Evolutionary conservation across 2,329 filamentous ascomycete species (phyloP), one percentile per base, ranked within the genome.

Genomic region (Penicillium digitatum): DNA sequence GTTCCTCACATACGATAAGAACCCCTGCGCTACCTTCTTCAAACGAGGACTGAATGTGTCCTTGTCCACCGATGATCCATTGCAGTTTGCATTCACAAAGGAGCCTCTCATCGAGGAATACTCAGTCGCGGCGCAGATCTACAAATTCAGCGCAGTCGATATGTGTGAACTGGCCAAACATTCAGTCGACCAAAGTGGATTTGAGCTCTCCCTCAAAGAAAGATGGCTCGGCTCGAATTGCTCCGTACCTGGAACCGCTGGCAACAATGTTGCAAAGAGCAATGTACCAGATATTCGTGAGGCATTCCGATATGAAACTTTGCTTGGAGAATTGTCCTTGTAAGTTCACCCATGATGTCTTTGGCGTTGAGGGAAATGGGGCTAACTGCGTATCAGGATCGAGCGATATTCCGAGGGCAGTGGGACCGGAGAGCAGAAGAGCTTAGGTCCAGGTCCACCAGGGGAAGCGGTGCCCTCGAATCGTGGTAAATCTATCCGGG

Each of bases 141-240:
- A 97, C 78, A 97, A 97, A 76, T 84, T 99, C 37, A 95, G 87
- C 67, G 88, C 93, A 0, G 92, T 97, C 4, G 94, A 99, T 68
- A 99, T 99, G 94, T 97, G 94, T 70, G 94, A 99, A 75, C 76
- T 99, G 54, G 94, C 94, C 24, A 96, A 96, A 75, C 93, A 97
- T 71, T 96, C 90, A 10, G 94, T 99, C 38, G 85, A 87, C 65
- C 94, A 99, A 72, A 95, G 90, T 70, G 94, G 94, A 7, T 99
- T 95, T 68, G 94, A 99, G 71, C 80, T 88, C 65, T 82, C 86
- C 12, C 80, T 97, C 66, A 99, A 99, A 75, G 86, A 92, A 68
- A 85, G 91, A 72, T 99, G 93, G 93, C 78, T 99, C 5, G 94
- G 94, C 3, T 78, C 81, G 31, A 84, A 89, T 60, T 97, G 87